A percentile compares a stretch with the other conserved stretches of the same genome.
Evolutionary conservation across 495 filamentous ascomycete genomes (phyloP).

Genomic region (Ascobolus immersus): DNA sequence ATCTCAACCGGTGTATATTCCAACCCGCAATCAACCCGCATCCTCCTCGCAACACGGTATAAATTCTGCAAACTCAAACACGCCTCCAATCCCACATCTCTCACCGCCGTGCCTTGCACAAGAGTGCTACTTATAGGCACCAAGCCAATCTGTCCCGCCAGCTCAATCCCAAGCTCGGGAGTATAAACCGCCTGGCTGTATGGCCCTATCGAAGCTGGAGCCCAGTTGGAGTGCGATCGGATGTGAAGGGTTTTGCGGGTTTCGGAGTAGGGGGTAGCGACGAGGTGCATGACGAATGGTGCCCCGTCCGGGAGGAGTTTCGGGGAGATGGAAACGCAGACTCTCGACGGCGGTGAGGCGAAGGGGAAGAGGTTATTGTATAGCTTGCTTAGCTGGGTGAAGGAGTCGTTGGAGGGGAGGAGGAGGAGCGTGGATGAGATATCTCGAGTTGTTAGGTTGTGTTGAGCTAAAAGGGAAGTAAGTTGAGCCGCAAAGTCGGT

Average conservation of each 20-base stretch:
- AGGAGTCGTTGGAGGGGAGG: slow-evolving; percentile 56
- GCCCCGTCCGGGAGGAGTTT: slow-evolving; percentile 26
- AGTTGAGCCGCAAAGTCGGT: slow-evolving; percentile 3
- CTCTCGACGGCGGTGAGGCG: slow-evolving; percentile 63
- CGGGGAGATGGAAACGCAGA: slow-evolving; percentile 53
- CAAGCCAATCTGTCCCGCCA: slow-evolving; percentile 83
- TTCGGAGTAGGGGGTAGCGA: slow-evolving; percentile 12
- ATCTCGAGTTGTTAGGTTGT: slow-evolving; percentile 21
- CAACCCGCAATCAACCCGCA: slow-evolving; percentile 46
- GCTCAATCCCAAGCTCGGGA: slow-evolving; percentile 17
- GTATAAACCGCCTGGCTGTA: slow-evolving; percentile 75
- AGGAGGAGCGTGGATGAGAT: slow-evolving; percentile 54
- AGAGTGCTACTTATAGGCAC: slow-evolving; percentile 49
- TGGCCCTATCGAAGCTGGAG: slow-evolving; percentile 89
- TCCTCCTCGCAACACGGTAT: slow-evolving; percentile 52
- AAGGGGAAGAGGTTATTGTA: slow-evolving; percentile 44
- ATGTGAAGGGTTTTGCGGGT: slow-evolving; percentile 44
- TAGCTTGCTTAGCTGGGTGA: slow-evolving; percentile 40
- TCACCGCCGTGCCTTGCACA: slow-evolving; percentile 12
- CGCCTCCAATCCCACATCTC: slow-evolving; percentile 17
- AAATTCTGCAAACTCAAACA: slow-evolving; percentile 47
- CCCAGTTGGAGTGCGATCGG: slow-evolving; percentile 87
- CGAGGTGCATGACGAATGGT: slow-evolving; percentile 29
- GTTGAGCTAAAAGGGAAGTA: slow-evolving; percentile 2
- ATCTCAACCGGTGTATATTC: no score